A percentile compares a stretch with the other conserved stretches of the same genome.
Evolutionary conservation across 2,329 filamentous ascomycete species (phyloP).

Genomic region (Talaromyces sp.): DNA sequence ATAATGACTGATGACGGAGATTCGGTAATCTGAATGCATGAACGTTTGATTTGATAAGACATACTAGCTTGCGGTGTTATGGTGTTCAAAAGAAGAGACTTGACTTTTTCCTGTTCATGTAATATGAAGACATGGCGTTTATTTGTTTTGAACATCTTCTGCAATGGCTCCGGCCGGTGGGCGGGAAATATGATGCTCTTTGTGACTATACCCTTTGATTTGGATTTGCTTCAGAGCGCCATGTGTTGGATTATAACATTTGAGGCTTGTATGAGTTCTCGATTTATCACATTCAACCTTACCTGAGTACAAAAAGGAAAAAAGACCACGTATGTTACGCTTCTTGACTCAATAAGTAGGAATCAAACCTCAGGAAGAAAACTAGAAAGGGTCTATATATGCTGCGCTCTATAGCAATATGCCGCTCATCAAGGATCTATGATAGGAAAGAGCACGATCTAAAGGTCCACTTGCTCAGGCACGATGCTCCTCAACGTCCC

Average conservation of each 20-base stretch:
- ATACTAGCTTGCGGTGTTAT: slow-evolving; percentile 17
- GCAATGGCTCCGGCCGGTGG: neutral
- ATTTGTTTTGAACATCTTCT: slow-evolving; percentile 11
- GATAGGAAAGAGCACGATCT: neutral
- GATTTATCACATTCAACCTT: neutral
- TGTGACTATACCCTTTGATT: slow-evolving; percentile 5
- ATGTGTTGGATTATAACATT: neutral
- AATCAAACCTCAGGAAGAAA: too few relatives aligned
- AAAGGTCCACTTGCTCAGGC: slow-evolving; percentile 61
- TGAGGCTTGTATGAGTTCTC: slow-evolving; percentile 3
- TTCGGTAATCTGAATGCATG: neutral
- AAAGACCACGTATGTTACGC: too few relatives aligned
- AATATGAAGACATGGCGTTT: slow-evolving; percentile 17
- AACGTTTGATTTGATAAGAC: slow-evolving; percentile 6
- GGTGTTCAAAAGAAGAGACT: slow-evolving; percentile 14
- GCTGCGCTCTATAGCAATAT: neutral
- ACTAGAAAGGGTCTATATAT: neutral
- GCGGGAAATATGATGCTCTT: neutral
- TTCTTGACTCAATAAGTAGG: too few relatives aligned
- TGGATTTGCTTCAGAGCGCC: neutral
- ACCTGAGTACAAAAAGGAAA: neutral
- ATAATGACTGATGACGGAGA: slow-evolving; percentile 3
- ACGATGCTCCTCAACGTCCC: slow-evolving; percentile 65
- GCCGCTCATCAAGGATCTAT: neutral
- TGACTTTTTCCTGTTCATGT: slow-evolving; percentile 9